Evolutionary conservation across 2,329 filamentous ascomycete species (phyloP).

Genomic region (Verruconis gallopava): DNA sequence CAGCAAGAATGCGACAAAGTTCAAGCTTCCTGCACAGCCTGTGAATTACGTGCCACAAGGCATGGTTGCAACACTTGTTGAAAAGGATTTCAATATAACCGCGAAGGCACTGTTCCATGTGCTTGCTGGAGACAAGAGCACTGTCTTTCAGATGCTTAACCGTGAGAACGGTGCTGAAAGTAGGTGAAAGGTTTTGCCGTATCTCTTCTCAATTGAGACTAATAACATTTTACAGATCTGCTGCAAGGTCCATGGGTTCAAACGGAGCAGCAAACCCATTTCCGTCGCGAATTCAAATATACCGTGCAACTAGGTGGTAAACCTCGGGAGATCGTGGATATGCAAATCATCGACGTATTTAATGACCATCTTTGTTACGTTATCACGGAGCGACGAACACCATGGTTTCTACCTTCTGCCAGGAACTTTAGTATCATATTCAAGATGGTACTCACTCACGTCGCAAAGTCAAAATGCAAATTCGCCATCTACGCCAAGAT

Average conservation of each 20-base stretch:
- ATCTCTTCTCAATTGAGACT: background rate
- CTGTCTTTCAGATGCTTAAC: slow-evolving; percentile 84
- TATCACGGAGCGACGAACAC: slow-evolving; percentile 48
- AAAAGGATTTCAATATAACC: slow-evolving; percentile 78
- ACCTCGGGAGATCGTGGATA: slow-evolving; percentile 51
- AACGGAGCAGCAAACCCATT: slow-evolving; percentile 50
- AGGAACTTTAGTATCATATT: slow-evolving; percentile 68
- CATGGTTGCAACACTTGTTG: slow-evolving; percentile 57
- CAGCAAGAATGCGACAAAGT: slow-evolving; percentile 47
- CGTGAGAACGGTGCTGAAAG: slow-evolving; percentile 63
- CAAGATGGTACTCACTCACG: slow-evolving; percentile 88
- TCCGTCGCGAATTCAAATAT: slow-evolving; percentile 71
- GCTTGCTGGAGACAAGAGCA: slow-evolving; percentile 90
- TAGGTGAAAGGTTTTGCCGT: slow-evolving; percentile 15
- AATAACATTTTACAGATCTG: slow-evolving; percentile 39
- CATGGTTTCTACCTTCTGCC: slow-evolving; percentile 78
- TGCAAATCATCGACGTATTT: slow-evolving; percentile 65
- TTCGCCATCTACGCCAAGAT: slow-evolving; percentile 76
- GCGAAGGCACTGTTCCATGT: slow-evolving; percentile 94
- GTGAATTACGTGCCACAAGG: slow-evolving; percentile 74
- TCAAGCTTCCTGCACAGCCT: slow-evolving; percentile 69
- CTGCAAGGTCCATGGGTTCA: slow-evolving; percentile 76
- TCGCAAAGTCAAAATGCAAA: slow-evolving; percentile 85
- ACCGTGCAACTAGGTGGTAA: slow-evolving; percentile 45
- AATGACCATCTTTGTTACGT: slow-evolving; percentile 52